These are phyloP conservation scores for Leccinum olivaceopallidum DNA, from an alignment of 768 basidiomycete species.

Conservation along the genomic window DNA sequence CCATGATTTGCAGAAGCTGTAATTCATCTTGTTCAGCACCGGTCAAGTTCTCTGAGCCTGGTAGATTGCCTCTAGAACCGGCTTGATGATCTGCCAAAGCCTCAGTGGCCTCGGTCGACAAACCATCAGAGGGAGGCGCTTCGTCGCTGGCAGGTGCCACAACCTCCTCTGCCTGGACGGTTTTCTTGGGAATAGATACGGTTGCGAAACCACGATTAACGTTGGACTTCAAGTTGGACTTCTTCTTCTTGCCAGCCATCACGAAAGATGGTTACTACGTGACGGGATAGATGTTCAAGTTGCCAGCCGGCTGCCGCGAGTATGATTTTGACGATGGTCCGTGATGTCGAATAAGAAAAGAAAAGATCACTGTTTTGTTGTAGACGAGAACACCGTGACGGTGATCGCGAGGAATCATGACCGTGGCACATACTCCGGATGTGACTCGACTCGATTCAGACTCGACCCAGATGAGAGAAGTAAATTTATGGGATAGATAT, in stretches of 20 bases:
- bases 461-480: not conserved
- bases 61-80: conserved; percentile 7
- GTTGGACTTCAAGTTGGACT: conserved; percentile 55
- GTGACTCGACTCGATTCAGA: not conserved
- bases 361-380: not conserved
- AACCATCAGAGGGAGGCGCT: conserved; percentile 1
- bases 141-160: conserved; percentile 13
- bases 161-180: conserved; percentile 34
- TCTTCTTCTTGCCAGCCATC: conserved; percentile 82
- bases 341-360: not conserved
- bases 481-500: conserved; percentile 20
- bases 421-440: not conserved
- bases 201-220: conserved; percentile 78
- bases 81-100: conserved; percentile 6
- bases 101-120: conserved; percentile 10
- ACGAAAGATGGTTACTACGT: not conserved
- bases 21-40: conserved; percentile 48
- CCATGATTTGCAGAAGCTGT: conserved; percentile 62
- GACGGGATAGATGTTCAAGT: not conserved
- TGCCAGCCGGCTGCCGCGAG: not conserved
- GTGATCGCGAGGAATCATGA: not conserved
- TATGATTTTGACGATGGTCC: not conserved
- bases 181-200: conserved; percentile 81
- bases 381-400: not conserved
- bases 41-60: conserved; percentile 27